Evolutionary conservation across 2,329 filamentous ascomycete genomes (phyloP).

Genomic region (Ascomycota sp.): DNA sequence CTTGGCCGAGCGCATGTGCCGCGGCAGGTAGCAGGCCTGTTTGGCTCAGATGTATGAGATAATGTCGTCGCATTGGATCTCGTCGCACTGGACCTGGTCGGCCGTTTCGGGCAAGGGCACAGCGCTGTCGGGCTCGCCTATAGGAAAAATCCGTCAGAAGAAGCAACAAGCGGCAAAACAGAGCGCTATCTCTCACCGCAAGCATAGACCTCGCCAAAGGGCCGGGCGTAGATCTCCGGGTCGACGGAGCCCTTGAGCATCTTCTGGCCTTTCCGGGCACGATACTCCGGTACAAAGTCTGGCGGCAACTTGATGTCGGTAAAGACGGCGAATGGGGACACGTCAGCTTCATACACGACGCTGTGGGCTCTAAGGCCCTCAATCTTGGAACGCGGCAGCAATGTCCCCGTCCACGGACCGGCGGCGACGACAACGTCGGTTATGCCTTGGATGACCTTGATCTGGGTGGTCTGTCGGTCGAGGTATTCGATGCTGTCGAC

Average conservation of each 20-base stretch:
- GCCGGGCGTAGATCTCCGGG: conserved; percentile 85
- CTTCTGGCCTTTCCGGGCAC: conserved; percentile 24
- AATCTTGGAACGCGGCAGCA: conserved; percentile 37
- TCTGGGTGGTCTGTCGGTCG: conserved; percentile 22
- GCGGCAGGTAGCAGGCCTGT: conserved; percentile 88
- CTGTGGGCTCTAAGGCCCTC: conserved; percentile 42
- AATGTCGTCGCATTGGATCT: conserved; percentile 63
- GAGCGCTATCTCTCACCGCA: conserved; percentile 41
- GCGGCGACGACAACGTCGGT: conserved; percentile 36
- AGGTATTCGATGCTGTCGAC: conserved; percentile 42
- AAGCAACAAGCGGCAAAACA: background rate
- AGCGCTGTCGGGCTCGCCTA: conserved; percentile 54
- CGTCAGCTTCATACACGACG: conserved; percentile 41
- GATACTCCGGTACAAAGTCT: conserved; percentile 36
- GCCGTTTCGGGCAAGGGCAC: conserved; percentile 58
- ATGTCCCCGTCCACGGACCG: conserved; percentile 40
- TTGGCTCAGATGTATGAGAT: conserved; percentile 56
- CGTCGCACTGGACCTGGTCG: conserved; percentile 57
- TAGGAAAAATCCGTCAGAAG: background rate
- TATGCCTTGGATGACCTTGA: conserved; percentile 18
- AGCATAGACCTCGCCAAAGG: conserved; percentile 76
- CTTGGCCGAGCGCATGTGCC: conserved; percentile 41
- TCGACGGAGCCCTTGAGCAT: conserved; percentile 44
- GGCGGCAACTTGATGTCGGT: conserved; percentile 61
- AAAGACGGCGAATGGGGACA: conserved; percentile 63